phyloP scores from a whole-genome alignment of 768 basidiomycete species.

The Macrolepiota albuminosa region DNA sequence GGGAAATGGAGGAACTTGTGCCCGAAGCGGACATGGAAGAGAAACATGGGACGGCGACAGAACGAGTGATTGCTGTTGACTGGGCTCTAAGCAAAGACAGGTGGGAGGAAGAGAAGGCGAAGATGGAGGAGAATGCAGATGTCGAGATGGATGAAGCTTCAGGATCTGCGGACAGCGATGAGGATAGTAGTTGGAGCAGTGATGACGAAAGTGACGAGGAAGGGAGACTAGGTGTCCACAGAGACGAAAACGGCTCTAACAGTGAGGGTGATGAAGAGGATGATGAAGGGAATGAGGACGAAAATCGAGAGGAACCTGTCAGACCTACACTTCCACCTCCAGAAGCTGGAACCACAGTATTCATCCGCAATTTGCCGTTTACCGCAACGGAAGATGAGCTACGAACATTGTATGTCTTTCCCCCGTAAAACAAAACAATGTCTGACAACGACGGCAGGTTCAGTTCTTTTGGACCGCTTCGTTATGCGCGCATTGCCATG shows the following conservation, averaged over 20 bases:
- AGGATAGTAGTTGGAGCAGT: constrained; percentile 23
- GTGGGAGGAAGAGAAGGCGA: constrained; percentile 78
- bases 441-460: constrained; percentile 49
- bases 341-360: constrained; percentile 87
- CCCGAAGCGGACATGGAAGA: constrained; percentile 27
- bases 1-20: constrained; percentile 27
- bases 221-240: constrained; percentile 41
- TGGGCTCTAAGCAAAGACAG: constrained; percentile 94
- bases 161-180: constrained; percentile 23
- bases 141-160: constrained; percentile 31
- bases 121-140: constrained; percentile 39
- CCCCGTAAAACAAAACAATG: not conserved
- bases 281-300: constrained; percentile 27
- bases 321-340: constrained; percentile 76
- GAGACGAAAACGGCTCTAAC: constrained; percentile 35
- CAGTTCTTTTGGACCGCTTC: constrained; percentile 85
- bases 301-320: constrained; percentile 38
- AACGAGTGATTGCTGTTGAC: constrained; percentile 84
- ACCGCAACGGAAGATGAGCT: constrained; percentile 92
- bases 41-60: constrained; percentile 33
- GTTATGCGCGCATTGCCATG: constrained; percentile 89
- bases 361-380: constrained; percentile 92
- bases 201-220: constrained; percentile 41
- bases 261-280: constrained; percentile 30
- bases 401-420: constrained; percentile 60